Evolutionary conservation across 2,329 filamentous ascomycete genomes (phyloP).

Genomic region (Coniochaeta sp.): DNA sequence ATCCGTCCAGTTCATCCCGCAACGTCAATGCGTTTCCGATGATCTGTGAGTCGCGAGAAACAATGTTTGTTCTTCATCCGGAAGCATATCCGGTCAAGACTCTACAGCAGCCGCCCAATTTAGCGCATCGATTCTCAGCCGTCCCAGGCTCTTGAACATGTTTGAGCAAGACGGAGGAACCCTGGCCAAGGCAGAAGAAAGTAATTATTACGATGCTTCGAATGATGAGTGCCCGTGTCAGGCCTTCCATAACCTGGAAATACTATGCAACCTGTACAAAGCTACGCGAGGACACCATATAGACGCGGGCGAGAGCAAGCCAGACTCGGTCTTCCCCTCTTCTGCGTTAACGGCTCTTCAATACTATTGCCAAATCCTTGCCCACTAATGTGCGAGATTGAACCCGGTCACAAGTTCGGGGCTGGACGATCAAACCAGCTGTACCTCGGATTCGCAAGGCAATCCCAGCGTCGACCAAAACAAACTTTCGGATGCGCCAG

Average conservation of each 20-base stretch:
- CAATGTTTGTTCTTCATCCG: not conserved
- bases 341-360: not conserved
- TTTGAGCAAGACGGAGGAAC: not conserved
- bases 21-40: not conserved
- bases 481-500: not conserved
- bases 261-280: no score
- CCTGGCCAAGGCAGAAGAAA: not conserved
- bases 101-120: not conserved
- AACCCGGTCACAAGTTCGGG: no score
- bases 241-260: no score
- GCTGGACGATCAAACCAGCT: not conserved
- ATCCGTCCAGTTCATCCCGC: not conserved
- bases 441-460: not conserved
- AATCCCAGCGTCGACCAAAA: not conserved
- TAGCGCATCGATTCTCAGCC: not conserved
- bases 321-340: not conserved
- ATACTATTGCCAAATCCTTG: not conserved
- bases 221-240: no score
- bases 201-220: not conserved
- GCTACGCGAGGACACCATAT: no score
- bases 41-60: not conserved
- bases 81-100: slow-evolving; percentile 2
- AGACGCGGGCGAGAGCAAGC: no score
- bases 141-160: not conserved
- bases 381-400: no score